Evolutionary conservation across 1,139 yeast genomes (phyloP), one percentile per base, ranked within the genome.

Genomic region (Scheffersomyces titani): DNA sequence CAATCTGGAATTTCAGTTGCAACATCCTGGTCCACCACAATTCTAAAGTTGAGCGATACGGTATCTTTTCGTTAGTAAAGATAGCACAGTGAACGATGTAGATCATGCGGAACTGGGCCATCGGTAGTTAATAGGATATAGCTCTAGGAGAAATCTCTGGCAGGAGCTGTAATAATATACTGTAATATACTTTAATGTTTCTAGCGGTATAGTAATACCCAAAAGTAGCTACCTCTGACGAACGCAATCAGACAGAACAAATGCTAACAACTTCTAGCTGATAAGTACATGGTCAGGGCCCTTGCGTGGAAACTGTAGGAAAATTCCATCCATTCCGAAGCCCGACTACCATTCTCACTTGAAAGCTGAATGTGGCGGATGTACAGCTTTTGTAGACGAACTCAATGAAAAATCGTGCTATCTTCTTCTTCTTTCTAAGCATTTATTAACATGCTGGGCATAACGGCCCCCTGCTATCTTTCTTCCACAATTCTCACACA

Each of bases 401-500:
- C 19, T 46, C 24, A 5, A 30, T 2, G 5, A 30, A 16, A 11
- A 9, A 16, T 4, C 50, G 46, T 49, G n/a, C 53, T 54, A 60
- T 53, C 55, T 55, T 47, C 74, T 65, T 61, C 66, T 70, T 46
- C 83, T 64, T 57, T 79, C 91, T 47, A 92, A 73, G 67, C 99
- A 94, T 65, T 97, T 85, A 68, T 92, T 96, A 51, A 93, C 81
- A 72, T 94, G 99, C 54, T 91, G 93, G 3, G 98, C 98, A 77
- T 91, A 92, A 58, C 99, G 78, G 47, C 91, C 88, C 0, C 97
- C 97, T 0, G 97, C 94, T 18, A 94, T 89, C 66, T 89, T 90
- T 56, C 99, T 78, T 6, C 85, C 86, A 72, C 99, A 94, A 63
- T 89, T 89, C 18, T 83, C 81, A 73, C 99, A 94, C 57, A 77